phyloP scores from a whole-genome alignment of 2,329 filamentous ascomycete species.

The Cladophialophora psammophila region DNA sequence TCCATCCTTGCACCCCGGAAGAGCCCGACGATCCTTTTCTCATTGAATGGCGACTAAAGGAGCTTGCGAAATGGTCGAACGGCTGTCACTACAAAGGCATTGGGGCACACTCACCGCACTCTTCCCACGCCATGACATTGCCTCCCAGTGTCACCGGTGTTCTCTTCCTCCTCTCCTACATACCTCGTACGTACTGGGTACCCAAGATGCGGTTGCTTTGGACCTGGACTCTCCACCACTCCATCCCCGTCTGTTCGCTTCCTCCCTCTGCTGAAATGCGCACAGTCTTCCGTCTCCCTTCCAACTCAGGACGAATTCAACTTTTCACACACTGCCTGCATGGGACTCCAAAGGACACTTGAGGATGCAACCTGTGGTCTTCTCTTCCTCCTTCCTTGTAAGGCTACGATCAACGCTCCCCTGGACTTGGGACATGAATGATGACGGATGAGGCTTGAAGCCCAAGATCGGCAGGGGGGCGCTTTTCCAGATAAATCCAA shows the following conservation, averaged over 20 bases:
- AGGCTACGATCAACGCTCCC: constrained; percentile 7
- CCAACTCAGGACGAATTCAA: background rate
- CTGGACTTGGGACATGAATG: background rate
- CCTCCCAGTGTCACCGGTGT: background rate
- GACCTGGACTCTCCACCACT: background rate
- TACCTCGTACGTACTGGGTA: too few relatives aligned
- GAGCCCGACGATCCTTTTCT: background rate
- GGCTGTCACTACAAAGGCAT: background rate
- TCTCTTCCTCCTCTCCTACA: background rate
- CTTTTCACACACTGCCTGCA: background rate
- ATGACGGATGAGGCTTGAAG: constrained; percentile 20
- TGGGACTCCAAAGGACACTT: background rate
- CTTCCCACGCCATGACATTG: background rate
- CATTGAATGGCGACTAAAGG: background rate
- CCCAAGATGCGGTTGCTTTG: background rate
- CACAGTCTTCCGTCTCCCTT: background rate
- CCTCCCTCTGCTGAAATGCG: background rate
- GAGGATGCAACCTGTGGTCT: background rate
- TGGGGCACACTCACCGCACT: constrained; percentile 1
- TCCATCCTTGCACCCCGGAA: background rate
- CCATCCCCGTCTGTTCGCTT: background rate
- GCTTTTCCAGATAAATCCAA: constrained; percentile 15
- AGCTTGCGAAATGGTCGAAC: background rate
- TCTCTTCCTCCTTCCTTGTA: constrained; percentile 3
- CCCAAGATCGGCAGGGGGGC: constrained; percentile 17